Percentiles rank a stretch among this genome's conserved stretches.
phyloP scores from a whole-genome alignment of 139 green algal species.

The Closterium sp. region DNA sequence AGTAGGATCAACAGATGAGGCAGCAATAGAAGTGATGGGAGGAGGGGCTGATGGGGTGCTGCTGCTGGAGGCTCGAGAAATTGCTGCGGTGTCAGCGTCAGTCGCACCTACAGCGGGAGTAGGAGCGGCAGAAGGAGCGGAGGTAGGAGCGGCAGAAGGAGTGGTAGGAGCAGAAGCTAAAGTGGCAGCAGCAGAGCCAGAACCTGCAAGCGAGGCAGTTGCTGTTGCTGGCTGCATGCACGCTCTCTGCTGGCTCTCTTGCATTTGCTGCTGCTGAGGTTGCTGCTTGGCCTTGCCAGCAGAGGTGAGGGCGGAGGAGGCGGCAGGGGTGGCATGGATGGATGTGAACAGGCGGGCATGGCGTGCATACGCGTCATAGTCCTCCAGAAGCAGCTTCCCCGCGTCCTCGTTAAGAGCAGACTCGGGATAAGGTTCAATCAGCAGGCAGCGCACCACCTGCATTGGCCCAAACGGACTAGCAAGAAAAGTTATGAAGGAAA shows the following conservation, averaged over 20 bases:
- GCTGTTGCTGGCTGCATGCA: neutral
- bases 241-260: neutral
- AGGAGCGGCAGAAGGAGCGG: too few species aligned
- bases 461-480: too few species aligned
- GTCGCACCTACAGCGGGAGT: neutral
- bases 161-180: neutral
- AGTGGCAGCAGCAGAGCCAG: neutral
- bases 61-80: neutral
- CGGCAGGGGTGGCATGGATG: neutral
- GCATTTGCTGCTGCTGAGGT: neutral
- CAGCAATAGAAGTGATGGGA: neutral
- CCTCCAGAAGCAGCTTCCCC: constrained; percentile 88
- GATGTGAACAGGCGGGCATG: constrained; percentile 50
- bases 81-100: neutral
- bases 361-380: constrained; percentile 77
- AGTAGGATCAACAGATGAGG: neutral
- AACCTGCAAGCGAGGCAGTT: neutral
- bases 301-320: neutral
- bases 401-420: constrained; percentile 97
- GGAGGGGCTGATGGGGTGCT: neutral
- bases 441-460: constrained; percentile 87
- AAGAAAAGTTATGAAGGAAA: too few species aligned
- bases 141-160: too few species aligned
- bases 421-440: constrained; percentile 96
- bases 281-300: neutral